Conservation (phyloP, 139 green algal genomes). For the Chlorokybus atmophyticus region DNA sequence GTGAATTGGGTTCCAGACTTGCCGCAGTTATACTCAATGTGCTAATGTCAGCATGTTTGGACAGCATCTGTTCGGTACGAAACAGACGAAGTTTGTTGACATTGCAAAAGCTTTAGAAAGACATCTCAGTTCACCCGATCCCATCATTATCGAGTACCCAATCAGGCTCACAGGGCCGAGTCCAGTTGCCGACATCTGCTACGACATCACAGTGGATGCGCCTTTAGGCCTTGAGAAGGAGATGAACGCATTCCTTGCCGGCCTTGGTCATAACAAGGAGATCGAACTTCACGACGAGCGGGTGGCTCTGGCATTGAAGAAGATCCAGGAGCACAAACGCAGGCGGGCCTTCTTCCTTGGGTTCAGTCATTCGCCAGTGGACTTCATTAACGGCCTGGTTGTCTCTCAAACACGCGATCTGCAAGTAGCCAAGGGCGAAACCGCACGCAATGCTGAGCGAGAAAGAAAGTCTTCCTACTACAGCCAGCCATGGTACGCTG, state of each 20-base stretch:
- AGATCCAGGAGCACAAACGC: constrained; percentile 50
- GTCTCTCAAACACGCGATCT: constrained; percentile 39
- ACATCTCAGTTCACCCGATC: constrained; percentile 7
- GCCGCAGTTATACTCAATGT: no score
- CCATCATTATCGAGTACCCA: constrained; percentile 21
- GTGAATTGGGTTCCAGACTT: no score
- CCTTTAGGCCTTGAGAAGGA: constrained; percentile 10
- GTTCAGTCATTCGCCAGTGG: constrained; percentile 56
- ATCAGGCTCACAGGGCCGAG: constrained; percentile 7
- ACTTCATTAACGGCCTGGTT: constrained; percentile 61
- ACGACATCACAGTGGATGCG: constrained; percentile 39
- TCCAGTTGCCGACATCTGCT: constrained; percentile 28
- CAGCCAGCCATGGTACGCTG: constrained; percentile 27
- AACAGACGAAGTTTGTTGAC: no score
- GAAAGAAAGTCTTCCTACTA: constrained; percentile 23
- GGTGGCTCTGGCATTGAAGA: constrained; percentile 21
- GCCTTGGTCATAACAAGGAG: constrained; percentile 14
- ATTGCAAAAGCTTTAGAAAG: no score
- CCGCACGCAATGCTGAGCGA: neutral
- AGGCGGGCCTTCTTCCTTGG: constrained; percentile 51
- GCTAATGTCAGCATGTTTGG: no score
- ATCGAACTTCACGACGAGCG: constrained; percentile 15
- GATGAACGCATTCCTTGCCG: constrained; percentile 6
- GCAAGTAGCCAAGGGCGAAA: constrained; percentile 2
- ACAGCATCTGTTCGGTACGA: no score